phyloP scores from a whole-genome alignment of 345 rosid species.

The Acer negundo region DNA sequence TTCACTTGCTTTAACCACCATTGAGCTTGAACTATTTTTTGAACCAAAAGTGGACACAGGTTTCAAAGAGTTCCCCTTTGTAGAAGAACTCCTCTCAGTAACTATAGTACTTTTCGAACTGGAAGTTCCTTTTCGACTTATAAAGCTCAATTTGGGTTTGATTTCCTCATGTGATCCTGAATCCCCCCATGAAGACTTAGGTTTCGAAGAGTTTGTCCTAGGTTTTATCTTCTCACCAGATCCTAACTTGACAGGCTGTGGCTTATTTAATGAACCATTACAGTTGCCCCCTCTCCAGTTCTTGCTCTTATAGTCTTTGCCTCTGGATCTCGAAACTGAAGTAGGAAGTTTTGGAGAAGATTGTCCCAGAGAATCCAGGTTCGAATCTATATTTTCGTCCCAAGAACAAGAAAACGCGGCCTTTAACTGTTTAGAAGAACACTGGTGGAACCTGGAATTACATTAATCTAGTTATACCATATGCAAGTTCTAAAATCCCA shows the following conservation, averaged over 20 bases:
- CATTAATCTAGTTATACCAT: slow-evolving; percentile 2
- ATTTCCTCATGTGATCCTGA: slow-evolving; percentile 25
- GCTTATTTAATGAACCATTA: slow-evolving; percentile 25
- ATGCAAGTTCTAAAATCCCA: not conserved
- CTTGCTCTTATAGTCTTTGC: slow-evolving; percentile 46
- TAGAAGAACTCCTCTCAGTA: slow-evolving; percentile 25
- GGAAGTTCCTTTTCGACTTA: slow-evolving; percentile 34
- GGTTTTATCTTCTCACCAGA: slow-evolving; percentile 31
- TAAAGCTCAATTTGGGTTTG: slow-evolving; percentile 35
- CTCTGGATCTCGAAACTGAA: slow-evolving; percentile 64
- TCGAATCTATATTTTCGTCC: slow-evolving; percentile 24
- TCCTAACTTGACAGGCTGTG: slow-evolving; percentile 33
- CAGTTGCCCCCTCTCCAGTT: slow-evolving; percentile 26
- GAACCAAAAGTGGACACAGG: slow-evolving; percentile 11
- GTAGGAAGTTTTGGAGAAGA: slow-evolving; percentile 47
- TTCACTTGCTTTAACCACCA: slow-evolving; percentile 23
- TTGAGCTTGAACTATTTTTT: slow-evolving; percentile 22
- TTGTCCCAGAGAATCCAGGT: slow-evolving; percentile 26
- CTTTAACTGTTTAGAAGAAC: slow-evolving; percentile 50
- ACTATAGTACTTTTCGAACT: slow-evolving; percentile 26
- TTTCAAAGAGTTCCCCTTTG: slow-evolving; percentile 20
- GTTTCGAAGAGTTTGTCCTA: slow-evolving; percentile 27
- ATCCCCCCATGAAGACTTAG: slow-evolving; percentile 1
- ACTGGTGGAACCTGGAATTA: slow-evolving; percentile 56
- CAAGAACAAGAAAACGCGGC: slow-evolving; percentile 39